Percentiles rank a stretch among this genome's conserved stretches.
These are phyloP conservation scores for Coniferiporia weirii DNA, from an alignment of 1,284 basidiomycete genomes.

Conservation along the genomic window DNA sequence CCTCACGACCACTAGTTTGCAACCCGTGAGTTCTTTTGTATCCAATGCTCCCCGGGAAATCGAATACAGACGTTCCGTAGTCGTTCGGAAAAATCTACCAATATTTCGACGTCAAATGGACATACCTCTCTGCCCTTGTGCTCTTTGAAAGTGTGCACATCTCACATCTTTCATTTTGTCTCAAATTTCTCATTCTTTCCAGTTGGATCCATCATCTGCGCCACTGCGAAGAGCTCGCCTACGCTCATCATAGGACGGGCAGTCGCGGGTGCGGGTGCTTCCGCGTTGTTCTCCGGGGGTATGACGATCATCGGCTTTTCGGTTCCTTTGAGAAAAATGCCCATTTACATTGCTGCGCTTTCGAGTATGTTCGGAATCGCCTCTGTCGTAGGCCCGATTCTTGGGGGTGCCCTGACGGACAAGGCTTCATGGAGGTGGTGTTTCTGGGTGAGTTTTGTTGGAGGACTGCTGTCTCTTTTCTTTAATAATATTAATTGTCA, in stretches of 20 bases:
- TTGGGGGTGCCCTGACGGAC: slow-evolving; percentile 37
- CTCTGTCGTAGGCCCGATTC: slow-evolving; percentile 33
- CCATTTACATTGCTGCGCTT: slow-evolving; percentile 31
- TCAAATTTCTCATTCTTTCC: neutral
- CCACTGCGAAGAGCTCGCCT: slow-evolving; percentile 37
- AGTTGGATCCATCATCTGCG: slow-evolving; percentile 30
- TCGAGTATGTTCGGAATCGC: slow-evolving; percentile 37
- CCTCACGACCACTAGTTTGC: slow-evolving; percentile 27
- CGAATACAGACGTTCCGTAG: neutral
- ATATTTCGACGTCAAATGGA: slow-evolving; percentile 25
- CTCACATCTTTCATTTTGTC: neutral
- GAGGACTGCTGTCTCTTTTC: neutral
- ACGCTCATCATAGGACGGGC: slow-evolving; percentile 43
- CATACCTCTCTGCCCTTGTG: slow-evolving; percentile 29
- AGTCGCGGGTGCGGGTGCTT: slow-evolving; percentile 41
- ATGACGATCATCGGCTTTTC: slow-evolving; percentile 36
- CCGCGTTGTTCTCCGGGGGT: slow-evolving; percentile 38
- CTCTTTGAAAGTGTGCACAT: slow-evolving; percentile 27
- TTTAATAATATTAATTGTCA: neutral
- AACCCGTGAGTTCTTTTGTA: slow-evolving; percentile 10
- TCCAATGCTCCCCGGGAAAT: neutral
- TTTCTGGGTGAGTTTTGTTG: slow-evolving; percentile 26
- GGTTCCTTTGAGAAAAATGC: slow-evolving; percentile 29
- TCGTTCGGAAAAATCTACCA: slow-evolving; percentile 21
- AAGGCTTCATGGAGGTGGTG: slow-evolving; percentile 36